Base-by-base conservation (phyloP, 2,329 filamentous ascomycete species). In the Penicillium thymicola region DNA sequence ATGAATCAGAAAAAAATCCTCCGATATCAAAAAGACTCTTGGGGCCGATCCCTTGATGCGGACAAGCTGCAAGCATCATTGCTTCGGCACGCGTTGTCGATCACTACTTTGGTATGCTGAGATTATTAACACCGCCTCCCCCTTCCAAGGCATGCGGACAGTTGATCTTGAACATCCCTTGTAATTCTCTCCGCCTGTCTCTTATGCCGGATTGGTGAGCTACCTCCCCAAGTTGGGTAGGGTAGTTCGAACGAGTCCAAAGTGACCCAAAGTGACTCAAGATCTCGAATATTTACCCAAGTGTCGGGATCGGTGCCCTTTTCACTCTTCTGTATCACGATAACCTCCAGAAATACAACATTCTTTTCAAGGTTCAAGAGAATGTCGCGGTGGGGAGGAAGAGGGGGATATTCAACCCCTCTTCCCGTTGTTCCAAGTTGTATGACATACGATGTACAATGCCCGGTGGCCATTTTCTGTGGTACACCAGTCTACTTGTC, bases 121-220 rank as follows among this genome's bases (percentile, higher is more conserved):
- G 62, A 66, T 47, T 61, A 60, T 40, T 45, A 63, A 67, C 58
- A 59, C 41, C 58, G 59, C 59, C 61, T 58, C 70, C 60, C 61
- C 60, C 55, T 64, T 58, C 59, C 43, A 37, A 55, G 52, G 41
- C 16, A 46, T 53, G 50, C n/a, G 42, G 18, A 27, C 1, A 18
- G 54, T 51, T 34, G 48, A 52, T 56, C 54, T 21, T 43, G 28
- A 46, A 30, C 13, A 56, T 52, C 48, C 42, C 54, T 56, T 56
- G 48, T 34, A 49, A 49, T 25, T n/a, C 6, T 13, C 18, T 34
- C 43, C 32, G 23, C 28, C 41, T 53, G 11, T 32, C 5, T 34
- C 27, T 9, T 32, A 16, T 43, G 21, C 37, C 27, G 28, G 46
- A 34, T 13, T 28, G 23, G 16, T 28, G 25, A n/a, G 18, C 32